Base-by-base conservation (phyloP, 1,284 basidiomycete species). In the Irpex sp. region DNA sequence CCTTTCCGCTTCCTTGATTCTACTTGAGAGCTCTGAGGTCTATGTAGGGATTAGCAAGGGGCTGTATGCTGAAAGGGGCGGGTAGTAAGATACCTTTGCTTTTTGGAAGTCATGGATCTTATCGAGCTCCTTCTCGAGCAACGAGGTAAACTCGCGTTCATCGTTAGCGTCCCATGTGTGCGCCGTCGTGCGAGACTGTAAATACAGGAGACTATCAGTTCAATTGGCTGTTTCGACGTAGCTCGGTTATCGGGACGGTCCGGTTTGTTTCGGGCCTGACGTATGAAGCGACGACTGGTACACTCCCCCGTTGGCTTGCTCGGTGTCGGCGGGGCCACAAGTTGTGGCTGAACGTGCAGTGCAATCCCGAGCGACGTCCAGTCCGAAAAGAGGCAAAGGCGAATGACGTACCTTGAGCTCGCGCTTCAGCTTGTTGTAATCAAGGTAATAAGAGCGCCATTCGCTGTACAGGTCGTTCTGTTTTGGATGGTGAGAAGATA, bases 61-160 rank as follows among this genome's bases (percentile, higher is more conserved):
- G 51, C 21, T 43, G 60, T 39, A 51, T 43, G 46, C 60, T 58
- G 43, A 62, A 50, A 11, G 26, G 37, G 60, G 61, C 61, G 17
- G 3, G 64, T 58, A 11, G 26, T 15, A 8, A 9, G 39, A 0
- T 43, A 90, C 94, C 86, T 98, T 99, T 55, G 83, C 79, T 72
- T 90, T 93, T 74, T 99, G 97, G 75, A 99, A 99, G 71, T 90
- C 89, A 72, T 98, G 93, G 62, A 98, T 92, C 81, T 99, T 99
- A 73, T 97, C 93, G 54, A 99, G 83, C 78, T 99, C 95, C 65
- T 81, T 81, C 72, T 94, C 90, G 62, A 98, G 87, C 78, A 91
- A 83, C 49, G 74, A 75, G 21, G 88, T 89, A 72, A 97, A 98
- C 55, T 90, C 87, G 31, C 80, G 80, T 76, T 98, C 95, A 73